Base-by-base conservation (phyloP, 345 rosid species). In the Microthlaspi erraticum region DNA sequence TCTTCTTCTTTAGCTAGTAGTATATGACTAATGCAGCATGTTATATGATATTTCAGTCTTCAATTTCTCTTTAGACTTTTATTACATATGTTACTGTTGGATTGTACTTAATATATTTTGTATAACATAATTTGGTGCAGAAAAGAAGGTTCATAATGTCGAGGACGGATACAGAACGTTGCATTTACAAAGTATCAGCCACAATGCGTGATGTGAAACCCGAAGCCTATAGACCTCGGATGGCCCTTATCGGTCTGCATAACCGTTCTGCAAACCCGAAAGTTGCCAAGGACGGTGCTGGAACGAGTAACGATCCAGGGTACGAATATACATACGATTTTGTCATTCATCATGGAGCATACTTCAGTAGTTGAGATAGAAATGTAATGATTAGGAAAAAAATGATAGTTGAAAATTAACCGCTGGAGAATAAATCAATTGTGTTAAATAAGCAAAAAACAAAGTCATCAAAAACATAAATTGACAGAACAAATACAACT, bases 181-280 rank as follows among this genome's bases (percentile, higher is more conserved):
- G 51, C 51, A 46, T 46, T 5, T 61, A 61, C 39, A 43, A 7
- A 61, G 41, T 43, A 14, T 6, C 66, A 14, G 31, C 10, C 3
- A 5, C 6, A 12, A 29, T 61, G 10, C 66, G 53, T 10, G 13
- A 61, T 1, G 66, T 44, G 66, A 61, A 61, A 61, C 66, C 66
- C 2, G 52, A 44, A 29, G 66, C 66, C 3, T 61, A 61, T 43
- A 61, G 9, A 60, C 65, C 65, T 26, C 65, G 20, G 65, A 42
- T 60, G 49, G 65, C 26, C 7, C 17, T 42, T 13, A 60, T 60
- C 20, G 65, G 65, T 3, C 65, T 16, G 19, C 65, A 2, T 60
- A 11, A 60, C 42, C 65, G 49, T 39, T 57, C 31, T 19, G 8
- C 0, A 41, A 41, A 41, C 3, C 44, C 1, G 14, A 41, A n/a